Conservation (phyloP, 176 grass and related monocot species). For the Pontederia paniculata region DNA sequence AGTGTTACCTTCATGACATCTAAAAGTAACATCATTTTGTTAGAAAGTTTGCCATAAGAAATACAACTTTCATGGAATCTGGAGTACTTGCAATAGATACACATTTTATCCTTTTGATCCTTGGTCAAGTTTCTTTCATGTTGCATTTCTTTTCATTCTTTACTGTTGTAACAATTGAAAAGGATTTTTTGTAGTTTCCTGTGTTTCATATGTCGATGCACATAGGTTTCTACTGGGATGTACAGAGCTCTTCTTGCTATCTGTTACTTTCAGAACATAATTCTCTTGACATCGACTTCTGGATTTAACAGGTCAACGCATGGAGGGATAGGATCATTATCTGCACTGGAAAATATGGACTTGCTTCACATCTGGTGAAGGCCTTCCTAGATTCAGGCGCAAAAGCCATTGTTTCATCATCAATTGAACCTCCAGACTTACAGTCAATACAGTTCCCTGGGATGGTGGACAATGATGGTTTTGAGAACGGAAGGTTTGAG, state of each 20-base stretch:
- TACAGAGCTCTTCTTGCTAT: neutral
- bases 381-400: constrained; percentile 79
- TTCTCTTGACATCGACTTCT: neutral
- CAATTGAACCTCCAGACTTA: constrained; percentile 56
- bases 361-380: constrained; percentile 54
- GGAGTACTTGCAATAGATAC: too few species aligned
- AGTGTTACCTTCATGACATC: too few species aligned
- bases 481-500: constrained; percentile 65
- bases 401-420: constrained; percentile 80
- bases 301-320: constrained; percentile 49
- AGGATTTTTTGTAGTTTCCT: too few species aligned
- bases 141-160: too few species aligned
- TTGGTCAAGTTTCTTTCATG: too few species aligned
- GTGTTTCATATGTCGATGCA: too few species aligned
- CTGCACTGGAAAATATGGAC: constrained; percentile 63
- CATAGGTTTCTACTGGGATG: too few species aligned
- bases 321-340: constrained; percentile 92
- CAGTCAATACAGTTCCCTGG: constrained; percentile 47
- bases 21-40: too few species aligned
- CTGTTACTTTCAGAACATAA: neutral
- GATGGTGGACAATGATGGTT: constrained; percentile 34
- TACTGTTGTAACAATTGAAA: too few species aligned
- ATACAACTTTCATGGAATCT: too few species aligned
- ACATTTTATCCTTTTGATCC: too few species aligned
- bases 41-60: too few species aligned